These are phyloP conservation scores for Rhodocollybia butyracea DNA, from an alignment of 768 basidiomycete species.

Conservation along the genomic window DNA sequence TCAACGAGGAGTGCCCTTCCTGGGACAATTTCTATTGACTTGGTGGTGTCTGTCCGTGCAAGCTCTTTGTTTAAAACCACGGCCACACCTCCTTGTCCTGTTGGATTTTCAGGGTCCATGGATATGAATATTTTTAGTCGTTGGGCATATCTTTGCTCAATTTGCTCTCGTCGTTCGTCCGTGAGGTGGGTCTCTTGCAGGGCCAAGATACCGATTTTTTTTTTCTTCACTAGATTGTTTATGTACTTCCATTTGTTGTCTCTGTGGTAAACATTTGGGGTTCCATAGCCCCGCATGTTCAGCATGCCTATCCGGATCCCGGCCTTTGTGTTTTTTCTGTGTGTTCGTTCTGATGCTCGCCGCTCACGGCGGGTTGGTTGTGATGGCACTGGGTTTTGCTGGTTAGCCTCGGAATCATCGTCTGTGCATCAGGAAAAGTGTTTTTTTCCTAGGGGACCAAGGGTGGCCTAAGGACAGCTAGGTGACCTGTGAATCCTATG, in stretches of 20 bases:
- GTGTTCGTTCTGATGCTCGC: too few species aligned
- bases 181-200: slow-evolving; percentile 31
- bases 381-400: too few species aligned
- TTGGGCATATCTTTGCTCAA: slow-evolving; percentile 5
- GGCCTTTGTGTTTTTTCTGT: too few species aligned
- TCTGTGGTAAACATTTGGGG: not conserved
- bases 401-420: too few species aligned
- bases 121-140: slow-evolving; percentile 18
- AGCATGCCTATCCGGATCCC: slow-evolving; percentile 9
- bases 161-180: not conserved
- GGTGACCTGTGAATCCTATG: too few species aligned
- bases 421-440: too few species aligned
- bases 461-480: too few species aligned
- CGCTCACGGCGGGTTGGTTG: too few species aligned
- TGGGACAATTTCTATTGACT: slow-evolving; percentile 15
- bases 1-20: slow-evolving; percentile 22
- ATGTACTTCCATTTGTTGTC: slow-evolving; percentile 13
- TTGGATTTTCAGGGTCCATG: slow-evolving; percentile 12
- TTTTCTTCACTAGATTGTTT: slow-evolving; percentile 15
- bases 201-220: slow-evolving; percentile 24
- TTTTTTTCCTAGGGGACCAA: too few species aligned
- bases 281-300: slow-evolving; percentile 11
- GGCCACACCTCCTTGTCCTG: slow-evolving; percentile 26
- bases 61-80: slow-evolving; percentile 29
- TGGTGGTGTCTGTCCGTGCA: slow-evolving; percentile 13